These are phyloP conservation scores for Brassica carinata DNA, from an alignment of 345 rosid genomes.

Conservation along the genomic window DNA sequence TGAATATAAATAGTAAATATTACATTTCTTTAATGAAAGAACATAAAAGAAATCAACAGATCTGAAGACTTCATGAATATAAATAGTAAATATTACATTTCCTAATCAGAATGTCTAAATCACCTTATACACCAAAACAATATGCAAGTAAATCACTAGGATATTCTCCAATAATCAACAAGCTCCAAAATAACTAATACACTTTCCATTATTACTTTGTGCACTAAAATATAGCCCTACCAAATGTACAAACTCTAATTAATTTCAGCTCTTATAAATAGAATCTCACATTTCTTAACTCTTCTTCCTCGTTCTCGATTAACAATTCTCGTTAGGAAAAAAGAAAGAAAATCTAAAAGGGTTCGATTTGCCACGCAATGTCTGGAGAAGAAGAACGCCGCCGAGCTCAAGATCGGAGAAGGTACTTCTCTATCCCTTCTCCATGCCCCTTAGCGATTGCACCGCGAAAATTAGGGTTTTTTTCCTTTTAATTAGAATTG, in stretches of 20 bases:
- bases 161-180: neutral
- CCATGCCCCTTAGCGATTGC: neutral
- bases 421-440: slow-evolving; percentile 47
- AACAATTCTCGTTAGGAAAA: neutral
- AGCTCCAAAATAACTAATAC: neutral
- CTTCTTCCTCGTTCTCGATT: neutral
- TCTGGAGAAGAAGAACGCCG: slow-evolving; percentile 97
- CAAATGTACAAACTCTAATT: neutral
- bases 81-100: neutral
- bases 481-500: neutral
- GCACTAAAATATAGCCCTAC: neutral
- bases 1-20: neutral
- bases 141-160: neutral
- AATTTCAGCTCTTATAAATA: neutral
- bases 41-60: neutral
- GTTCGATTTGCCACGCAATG: slow-evolving; percentile 45
- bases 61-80: neutral
- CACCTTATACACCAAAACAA: neutral
- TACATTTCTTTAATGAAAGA: neutral
- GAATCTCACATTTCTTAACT: neutral
- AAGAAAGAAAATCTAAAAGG: neutral
- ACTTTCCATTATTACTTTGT: neutral
- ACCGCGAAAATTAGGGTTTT: slow-evolving; percentile 14
- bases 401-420: slow-evolving; percentile 99
- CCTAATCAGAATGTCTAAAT: neutral